Conservation (phyloP, 495 filamentous ascomycete species). For the Hypoxylon fuscum region DNA sequence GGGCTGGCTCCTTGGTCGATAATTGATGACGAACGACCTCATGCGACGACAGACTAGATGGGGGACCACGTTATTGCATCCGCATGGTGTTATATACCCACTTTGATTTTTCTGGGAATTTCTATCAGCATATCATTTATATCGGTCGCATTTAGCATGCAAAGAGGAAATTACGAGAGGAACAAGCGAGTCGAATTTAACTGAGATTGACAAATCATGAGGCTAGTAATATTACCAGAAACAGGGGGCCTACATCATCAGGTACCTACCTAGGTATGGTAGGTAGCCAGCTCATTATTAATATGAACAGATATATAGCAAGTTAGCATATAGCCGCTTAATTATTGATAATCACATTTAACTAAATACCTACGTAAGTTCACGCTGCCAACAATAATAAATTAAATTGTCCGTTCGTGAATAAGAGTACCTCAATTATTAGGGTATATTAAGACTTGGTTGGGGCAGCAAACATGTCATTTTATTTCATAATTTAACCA, state of each 20-base stretch:
- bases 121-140: no score
- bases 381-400: no score
- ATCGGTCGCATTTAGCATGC: neutral
- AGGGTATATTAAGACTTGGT: no score
- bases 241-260: conserved; percentile 21
- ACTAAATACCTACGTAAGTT: neutral
- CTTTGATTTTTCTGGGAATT: conserved; percentile 37
- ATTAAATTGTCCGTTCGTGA: no score
- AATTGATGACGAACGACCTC: conserved; percentile 32
- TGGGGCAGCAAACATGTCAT: no score
- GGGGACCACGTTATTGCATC: conserved; percentile 34
- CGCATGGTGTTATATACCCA: conserved; percentile 43
- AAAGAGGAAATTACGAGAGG: conserved; percentile 6
- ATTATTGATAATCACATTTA: conserved; percentile 20
- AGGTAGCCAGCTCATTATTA: conserved; percentile 6
- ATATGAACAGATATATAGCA: conserved; percentile 20
- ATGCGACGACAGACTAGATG: conserved; percentile 27
- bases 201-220: conserved; percentile 21
- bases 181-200: conserved; percentile 1
- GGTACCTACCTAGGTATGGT: no score
- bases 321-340: conserved; percentile 23
- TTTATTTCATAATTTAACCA: no score
- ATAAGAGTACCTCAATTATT: no score
- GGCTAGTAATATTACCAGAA: conserved; percentile 29
- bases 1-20: conserved; percentile 43